Base-by-base conservation (phyloP, 176 grass and related monocot genomes). In the Phragmites australis region DNA sequence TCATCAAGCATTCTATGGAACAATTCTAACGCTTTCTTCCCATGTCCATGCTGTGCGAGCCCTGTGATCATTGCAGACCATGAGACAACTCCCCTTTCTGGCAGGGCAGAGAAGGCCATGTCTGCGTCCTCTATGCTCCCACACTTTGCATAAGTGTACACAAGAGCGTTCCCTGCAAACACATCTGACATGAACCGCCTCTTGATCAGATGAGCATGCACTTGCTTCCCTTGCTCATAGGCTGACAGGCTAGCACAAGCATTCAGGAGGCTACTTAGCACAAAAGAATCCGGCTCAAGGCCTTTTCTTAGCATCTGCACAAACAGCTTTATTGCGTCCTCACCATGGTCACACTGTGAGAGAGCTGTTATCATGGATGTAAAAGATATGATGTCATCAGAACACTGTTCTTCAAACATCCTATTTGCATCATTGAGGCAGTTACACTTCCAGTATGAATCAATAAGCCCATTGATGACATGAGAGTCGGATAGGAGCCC, bases 61-160 rank as follows among this genome's bases (percentile, higher is more conserved):
- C 91, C 94, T 66, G 92, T 89, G 13, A 97, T 97, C 94, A 97
- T 94, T n/a, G 94, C 92, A 80, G 94, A 94, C 94, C 92, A 97
- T 70, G 94, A 94, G 66, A 97, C 89, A 65, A 94, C 79, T 68
- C 88, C 94, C 70, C 70, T 97, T 68, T 89, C 90, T 29, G 72
- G 80, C 70, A 94, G 69, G 44, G 83, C 32, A 26, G 88, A 79
- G 82, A 97, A 97, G 23, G 80, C 87, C 29, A 88, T 64, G 58
- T 87, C 77, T n/a, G 94, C 94, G 75, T 97, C 90, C 65, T 93
- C 85, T 59, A 94, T 90, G 73, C 85, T 97, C 53, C 94, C 90
- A 14, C 94, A 93, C 65, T 94, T 97, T 34, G 94, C 87, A 82
- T 97, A 97, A 64, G 93, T 93, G 83, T 97, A 90, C 59, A 97